These are phyloP conservation scores for Moricandia arvensis DNA, from an alignment of 345 rosid genomes.

Conservation along the genomic window DNA sequence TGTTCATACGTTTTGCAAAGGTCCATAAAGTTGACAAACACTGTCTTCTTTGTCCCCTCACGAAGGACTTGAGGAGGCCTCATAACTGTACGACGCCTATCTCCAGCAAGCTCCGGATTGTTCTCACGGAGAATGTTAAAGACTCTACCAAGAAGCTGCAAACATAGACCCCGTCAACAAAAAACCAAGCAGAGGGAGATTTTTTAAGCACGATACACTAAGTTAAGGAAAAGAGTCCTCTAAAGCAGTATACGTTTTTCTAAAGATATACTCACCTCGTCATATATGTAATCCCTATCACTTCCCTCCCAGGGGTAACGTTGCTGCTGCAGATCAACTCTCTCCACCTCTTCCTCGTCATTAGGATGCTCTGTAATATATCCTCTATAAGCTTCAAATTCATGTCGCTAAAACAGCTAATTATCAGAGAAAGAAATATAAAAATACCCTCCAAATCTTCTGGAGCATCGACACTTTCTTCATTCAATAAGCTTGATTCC, in stretches of 20 bases:
- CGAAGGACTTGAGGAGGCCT: slow-evolving; percentile 93
- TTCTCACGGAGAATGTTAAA: slow-evolving; percentile 77
- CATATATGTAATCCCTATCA: slow-evolving; percentile 72
- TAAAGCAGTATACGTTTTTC: not conserved
- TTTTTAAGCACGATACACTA: not conserved
- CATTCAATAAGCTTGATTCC: slow-evolving; percentile 52
- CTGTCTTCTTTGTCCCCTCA: slow-evolving; percentile 92
- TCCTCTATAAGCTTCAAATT: not conserved
- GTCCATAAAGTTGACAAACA: slow-evolving; percentile 91
- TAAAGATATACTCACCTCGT: slow-evolving; percentile 55
- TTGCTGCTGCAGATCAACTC: slow-evolving; percentile 25
- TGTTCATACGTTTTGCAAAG: slow-evolving; percentile 74
- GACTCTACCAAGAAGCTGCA: slow-evolving; percentile 76
- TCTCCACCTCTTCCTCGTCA: slow-evolving; percentile 44
- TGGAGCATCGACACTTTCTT: slow-evolving; percentile 50
- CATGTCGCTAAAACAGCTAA: not conserved
- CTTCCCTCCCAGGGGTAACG: slow-evolving; percentile 82
- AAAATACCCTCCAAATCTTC: slow-evolving; percentile 57
- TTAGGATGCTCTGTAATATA: slow-evolving; percentile 43
- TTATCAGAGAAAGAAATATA: not conserved
- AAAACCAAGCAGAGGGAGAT: not conserved
- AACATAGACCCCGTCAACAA: slow-evolving; percentile 6
- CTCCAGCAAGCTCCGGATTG: slow-evolving; percentile 80
- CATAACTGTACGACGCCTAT: slow-evolving; percentile 85
- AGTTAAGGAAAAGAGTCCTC: not conserved